Base-by-base conservation (phyloP, 2,329 filamentous ascomycete species). In the Macrophomina phaseolina region DNA sequence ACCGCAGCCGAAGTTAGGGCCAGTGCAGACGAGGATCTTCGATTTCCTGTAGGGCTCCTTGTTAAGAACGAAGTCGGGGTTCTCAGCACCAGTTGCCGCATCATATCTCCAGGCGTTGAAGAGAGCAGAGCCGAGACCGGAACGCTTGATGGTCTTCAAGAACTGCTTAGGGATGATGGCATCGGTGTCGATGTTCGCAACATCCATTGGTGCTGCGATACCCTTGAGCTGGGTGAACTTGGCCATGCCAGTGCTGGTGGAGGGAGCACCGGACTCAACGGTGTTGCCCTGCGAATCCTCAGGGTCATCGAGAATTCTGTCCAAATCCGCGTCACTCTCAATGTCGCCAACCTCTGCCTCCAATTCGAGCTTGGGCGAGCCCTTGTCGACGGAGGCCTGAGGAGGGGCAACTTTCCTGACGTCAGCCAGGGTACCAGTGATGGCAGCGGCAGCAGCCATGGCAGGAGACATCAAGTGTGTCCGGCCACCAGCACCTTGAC, bases 141-240 rank as follows among this genome's bases (percentile, higher is more conserved):
- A 97, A 67, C 95, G 92, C 86, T 98, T 98, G 82, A 98, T 98
- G 48, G 95, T 99, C 85, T 98, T 99, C 70, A 99, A 87, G 84
- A 98, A 99, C 79, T 99, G 95, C 82, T 99, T 99, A 70, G 95
- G 95, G 72, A 99, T 99, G 80, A 98, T 97, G 76, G 94, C 94
- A 75, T 99, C 95, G n/a, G 95, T 99, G 82, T 99, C 95, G 73
- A 97, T 89, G 79, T 99, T 99, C 71, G 91, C 86, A 73, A 91
- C 89, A 69, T 97, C 91, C 80, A 99, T 83, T 2, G 93, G 92
- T 11, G 94, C 95, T 1, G 93, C 93, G 71, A 94, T 90, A 67
- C 94, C 95, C 81, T 91, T 94, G 72, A 96, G 87, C 55, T 88
- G 86, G 30, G 87, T 89, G 81, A 98, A 98, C 76, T 92, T 92